Evolutionary conservation across 495 filamentous ascomycete species (phyloP).

Genomic region (Delitschia confertaspora): DNA sequence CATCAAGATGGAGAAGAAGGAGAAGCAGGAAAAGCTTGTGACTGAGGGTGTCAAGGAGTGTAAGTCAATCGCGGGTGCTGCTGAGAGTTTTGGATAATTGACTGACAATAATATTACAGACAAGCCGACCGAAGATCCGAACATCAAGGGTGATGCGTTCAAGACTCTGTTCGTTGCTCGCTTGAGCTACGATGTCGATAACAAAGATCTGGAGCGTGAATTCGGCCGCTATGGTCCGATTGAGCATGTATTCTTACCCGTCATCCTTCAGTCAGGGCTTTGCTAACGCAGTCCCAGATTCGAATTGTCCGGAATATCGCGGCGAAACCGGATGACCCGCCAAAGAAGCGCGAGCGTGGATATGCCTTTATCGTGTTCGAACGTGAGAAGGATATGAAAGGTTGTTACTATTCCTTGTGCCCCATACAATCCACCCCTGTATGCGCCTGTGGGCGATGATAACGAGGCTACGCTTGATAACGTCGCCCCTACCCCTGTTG

Average conservation of each 20-base stretch:
- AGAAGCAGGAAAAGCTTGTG: conserved; percentile 50
- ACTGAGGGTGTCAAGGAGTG: conserved; percentile 60
- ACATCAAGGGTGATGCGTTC: conserved; percentile 86
- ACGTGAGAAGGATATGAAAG: conserved; percentile 98
- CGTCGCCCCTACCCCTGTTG: too few species aligned
- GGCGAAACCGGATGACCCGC: conserved; percentile 60
- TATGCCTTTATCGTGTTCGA: conserved; percentile 98
- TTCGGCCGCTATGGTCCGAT: conserved; percentile 93
- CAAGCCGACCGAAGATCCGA: conserved; percentile 54
- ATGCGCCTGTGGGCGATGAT: too few species aligned
- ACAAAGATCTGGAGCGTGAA: conserved; percentile 84
- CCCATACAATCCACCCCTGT: conserved; percentile 32
- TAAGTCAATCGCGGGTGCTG: conserved; percentile 39
- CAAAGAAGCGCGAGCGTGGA: conserved; percentile 76
- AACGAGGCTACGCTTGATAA: too few species aligned
- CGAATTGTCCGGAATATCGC: conserved; percentile 67
- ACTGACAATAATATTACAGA: conserved; percentile 21
- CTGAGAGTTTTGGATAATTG: not conserved
- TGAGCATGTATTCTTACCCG: conserved; percentile 59
- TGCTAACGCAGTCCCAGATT: conserved; percentile 49
- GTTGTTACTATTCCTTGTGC: conserved; percentile 48
- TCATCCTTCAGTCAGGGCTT: not conserved
- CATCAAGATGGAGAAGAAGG: conserved; percentile 67
- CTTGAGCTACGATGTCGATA: conserved; percentile 77
- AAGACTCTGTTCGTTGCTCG: conserved; percentile 90